phyloP scores from a whole-genome alignment of 2,329 filamentous ascomycete genomes.

The Boeremia lycopersici region DNA sequence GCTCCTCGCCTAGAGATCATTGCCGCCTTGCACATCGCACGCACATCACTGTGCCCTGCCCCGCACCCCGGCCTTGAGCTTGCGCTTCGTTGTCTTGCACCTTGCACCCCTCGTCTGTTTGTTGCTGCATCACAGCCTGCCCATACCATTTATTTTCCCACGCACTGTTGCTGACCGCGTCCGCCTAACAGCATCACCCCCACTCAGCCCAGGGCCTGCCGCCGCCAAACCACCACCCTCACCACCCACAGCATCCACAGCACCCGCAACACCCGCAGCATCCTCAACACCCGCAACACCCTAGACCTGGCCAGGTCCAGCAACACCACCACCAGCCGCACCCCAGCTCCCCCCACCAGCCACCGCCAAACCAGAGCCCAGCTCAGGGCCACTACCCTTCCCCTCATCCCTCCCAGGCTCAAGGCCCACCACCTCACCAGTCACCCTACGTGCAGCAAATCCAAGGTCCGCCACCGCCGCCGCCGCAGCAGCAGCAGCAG shows the following conservation, averaged over 20 bases:
- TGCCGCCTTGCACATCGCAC: conserved; percentile 29
- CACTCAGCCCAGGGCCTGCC: conserved; percentile 77
- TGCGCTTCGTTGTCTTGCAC: conserved; percentile 20
- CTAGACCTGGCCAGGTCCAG: conserved; percentile 74
- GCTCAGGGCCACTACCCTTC: conserved; percentile 68
- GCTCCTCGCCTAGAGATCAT: conserved; percentile 42
- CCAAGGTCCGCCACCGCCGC: conserved; percentile 66
- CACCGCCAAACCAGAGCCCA: conserved; percentile 64
- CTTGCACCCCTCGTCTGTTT: conserved; percentile 26
- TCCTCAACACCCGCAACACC: conserved; percentile 53
- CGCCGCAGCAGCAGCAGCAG: conserved; percentile 59
- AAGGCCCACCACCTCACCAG: conserved; percentile 56
- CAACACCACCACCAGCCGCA: conserved; percentile 55
- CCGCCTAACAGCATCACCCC: conserved; percentile 69
- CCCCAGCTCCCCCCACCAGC: conserved; percentile 66
- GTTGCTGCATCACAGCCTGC: conserved; percentile 19
- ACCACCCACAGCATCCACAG: conserved; percentile 37
- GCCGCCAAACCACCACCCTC: conserved; percentile 59
- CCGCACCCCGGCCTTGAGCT: conserved; percentile 23
- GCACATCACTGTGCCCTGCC: conserved; percentile 30
- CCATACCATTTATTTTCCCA: conserved; percentile 19
- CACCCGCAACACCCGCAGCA: conserved; percentile 48
- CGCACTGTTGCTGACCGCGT: conserved; percentile 38
- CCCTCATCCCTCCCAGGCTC: conserved; percentile 67
- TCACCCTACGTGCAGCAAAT: conserved; percentile 71